These are phyloP conservation scores for Davidsoniella virescens DNA, from an alignment of 2,329 filamentous ascomycete genomes.

Conservation along the genomic window DNA sequence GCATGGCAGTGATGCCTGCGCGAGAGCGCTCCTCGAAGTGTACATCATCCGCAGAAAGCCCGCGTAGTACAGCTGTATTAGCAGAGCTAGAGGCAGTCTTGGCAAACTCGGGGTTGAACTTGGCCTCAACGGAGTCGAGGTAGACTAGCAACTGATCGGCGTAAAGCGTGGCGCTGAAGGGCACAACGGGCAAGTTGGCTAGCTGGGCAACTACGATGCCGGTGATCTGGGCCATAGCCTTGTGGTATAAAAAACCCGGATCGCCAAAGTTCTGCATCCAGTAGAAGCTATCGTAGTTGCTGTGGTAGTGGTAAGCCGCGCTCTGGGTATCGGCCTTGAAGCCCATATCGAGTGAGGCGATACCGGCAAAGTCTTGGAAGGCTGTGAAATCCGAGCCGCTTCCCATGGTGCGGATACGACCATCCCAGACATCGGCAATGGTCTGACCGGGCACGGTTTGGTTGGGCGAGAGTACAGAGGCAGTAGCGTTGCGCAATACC, in stretches of 20 bases:
- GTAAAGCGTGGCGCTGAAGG: slow-evolving; percentile 50
- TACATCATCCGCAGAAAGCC: slow-evolving; percentile 17
- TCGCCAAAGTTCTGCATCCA: slow-evolving; percentile 82
- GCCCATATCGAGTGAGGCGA: slow-evolving; percentile 48
- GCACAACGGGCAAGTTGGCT: slow-evolving; percentile 43
- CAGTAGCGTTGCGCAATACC: slow-evolving; percentile 50
- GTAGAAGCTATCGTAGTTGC: slow-evolving; percentile 77
- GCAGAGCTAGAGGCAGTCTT: slow-evolving; percentile 12
- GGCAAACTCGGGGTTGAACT: slow-evolving; percentile 22
- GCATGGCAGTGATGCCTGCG: slow-evolving; percentile 10
- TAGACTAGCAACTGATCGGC: slow-evolving; percentile 37
- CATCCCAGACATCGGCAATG: slow-evolving; percentile 51
- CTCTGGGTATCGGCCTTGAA: slow-evolving; percentile 31
- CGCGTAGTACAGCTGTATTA: slow-evolving; percentile 8
- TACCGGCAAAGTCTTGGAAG: slow-evolving; percentile 55
- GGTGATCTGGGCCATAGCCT: slow-evolving; percentile 48
- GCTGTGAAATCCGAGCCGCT: slow-evolving; percentile 61
- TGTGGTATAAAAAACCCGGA: slow-evolving; percentile 47
- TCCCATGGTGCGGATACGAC: slow-evolving; percentile 47
- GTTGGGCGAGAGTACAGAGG: slow-evolving; percentile 52
- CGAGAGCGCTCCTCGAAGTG: slow-evolving; percentile 19
- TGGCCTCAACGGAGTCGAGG: slow-evolving; percentile 33
- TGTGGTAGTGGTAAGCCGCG: slow-evolving; percentile 67
- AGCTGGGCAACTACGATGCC: slow-evolving; percentile 45
- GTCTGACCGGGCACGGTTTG: slow-evolving; percentile 59